phyloP scores from a whole-genome alignment of 805 yeast genomes.

The Suhomyces canberraensis region DNA sequence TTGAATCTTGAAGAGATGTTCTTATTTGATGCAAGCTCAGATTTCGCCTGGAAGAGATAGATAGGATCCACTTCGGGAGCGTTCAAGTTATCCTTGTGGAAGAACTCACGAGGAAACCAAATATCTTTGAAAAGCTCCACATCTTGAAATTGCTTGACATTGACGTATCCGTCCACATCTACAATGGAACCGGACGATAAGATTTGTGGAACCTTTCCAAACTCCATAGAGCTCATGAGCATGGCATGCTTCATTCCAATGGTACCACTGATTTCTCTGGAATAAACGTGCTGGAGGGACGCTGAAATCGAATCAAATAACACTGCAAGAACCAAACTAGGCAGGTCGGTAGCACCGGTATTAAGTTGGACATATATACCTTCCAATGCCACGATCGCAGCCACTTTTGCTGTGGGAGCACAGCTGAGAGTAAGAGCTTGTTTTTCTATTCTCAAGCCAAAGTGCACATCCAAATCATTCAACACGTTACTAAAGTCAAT shows the following conservation, averaged over 20 bases:
- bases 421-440: conserved; percentile 81
- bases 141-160: conserved; percentile 85
- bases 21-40: conserved; percentile 24
- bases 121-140: conserved; percentile 76
- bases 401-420: conserved; percentile 91
- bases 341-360: conserved; percentile 41
- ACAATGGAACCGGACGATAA: conserved; percentile 51
- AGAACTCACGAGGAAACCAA: conserved; percentile 56
- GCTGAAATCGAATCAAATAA: conserved; percentile 58
- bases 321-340: conserved; percentile 40
- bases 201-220: conserved; percentile 38
- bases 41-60: not conserved
- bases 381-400: conserved; percentile 74
- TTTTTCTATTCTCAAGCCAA: conserved; percentile 62
- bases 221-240: conserved; percentile 47
- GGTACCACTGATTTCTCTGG: conserved; percentile 84
- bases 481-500: conserved; percentile 42
- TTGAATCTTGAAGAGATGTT: conserved; percentile 47
- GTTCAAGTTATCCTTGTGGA: not conserved
- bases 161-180: conserved; percentile 60
- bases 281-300: conserved; percentile 83
- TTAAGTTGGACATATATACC: conserved; percentile 60
- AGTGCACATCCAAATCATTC: conserved; percentile 55
- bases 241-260: conserved; percentile 45
- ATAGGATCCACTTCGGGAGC: not conserved